These are phyloP conservation scores for Chlorella sp. DNA, from an alignment of 139 green algal genomes.

Conservation along the genomic window DNA sequence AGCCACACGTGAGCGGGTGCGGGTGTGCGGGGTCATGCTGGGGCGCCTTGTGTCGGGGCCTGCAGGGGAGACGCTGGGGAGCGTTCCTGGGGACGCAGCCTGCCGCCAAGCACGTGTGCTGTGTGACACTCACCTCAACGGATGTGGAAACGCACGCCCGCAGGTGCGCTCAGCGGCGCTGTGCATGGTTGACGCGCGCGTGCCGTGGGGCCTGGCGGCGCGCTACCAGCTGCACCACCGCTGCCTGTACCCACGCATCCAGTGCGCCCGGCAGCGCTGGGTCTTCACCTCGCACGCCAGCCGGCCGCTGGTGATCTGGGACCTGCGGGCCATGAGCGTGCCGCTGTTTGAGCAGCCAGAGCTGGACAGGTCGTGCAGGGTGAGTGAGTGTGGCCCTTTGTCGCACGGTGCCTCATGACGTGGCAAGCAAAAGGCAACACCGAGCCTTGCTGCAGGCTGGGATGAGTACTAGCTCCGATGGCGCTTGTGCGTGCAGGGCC, in stretches of 20 bases:
- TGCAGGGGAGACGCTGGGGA: too few species aligned
- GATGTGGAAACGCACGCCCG: too few species aligned
- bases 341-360: neutral
- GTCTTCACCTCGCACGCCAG: slow-evolving; percentile 38
- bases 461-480: neutral
- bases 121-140: too few species aligned
- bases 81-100: too few species aligned
- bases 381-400: neutral
- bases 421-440: neutral
- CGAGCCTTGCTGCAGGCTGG: neutral
- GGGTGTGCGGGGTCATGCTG: too few species aligned
- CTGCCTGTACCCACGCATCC: slow-evolving; percentile 33
- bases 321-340: slow-evolving; percentile 20
- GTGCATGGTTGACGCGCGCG: slow-evolving; percentile 4
- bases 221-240: slow-evolving; percentile 33
- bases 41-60: too few species aligned
- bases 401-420: neutral
- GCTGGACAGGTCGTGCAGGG: neutral
- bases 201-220: slow-evolving; percentile 17
- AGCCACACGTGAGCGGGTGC: slow-evolving; percentile 10
- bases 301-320: slow-evolving; percentile 24
- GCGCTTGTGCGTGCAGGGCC: too few species aligned
- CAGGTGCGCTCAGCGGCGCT: slow-evolving; percentile 4
- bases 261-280: slow-evolving; percentile 20
- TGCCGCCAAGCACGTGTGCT: too few species aligned